Evolutionary conservation across 495 filamentous ascomycete species (phyloP), one percentile per base, ranked within the genome.

Genomic region (Umbilicaria muhlenbergii): DNA sequence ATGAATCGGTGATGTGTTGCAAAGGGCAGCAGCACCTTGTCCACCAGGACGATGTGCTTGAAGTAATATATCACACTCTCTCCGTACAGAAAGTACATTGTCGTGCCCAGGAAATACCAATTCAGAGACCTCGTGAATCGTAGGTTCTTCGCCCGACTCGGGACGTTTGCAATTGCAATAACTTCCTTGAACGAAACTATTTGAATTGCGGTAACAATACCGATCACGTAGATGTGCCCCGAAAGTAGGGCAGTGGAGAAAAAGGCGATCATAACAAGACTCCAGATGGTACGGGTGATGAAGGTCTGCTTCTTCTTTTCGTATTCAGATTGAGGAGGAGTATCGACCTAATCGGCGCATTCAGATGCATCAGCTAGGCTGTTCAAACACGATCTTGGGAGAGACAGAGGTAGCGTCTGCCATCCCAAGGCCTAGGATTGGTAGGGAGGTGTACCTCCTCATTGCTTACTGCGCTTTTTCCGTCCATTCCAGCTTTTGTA

Each of bases 51-150:
- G 43, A 99, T 84, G 52, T 96, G 92, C 69, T 96, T 96, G 65
- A 99, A 96, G 62, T 99, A 99, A 65, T 96, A 99, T 47, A 99
- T 91, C 49, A 99, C 89, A 50, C 86, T 94, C 65, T 99, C 92
- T 46, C 92, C 92, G 53, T 99, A 96, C 28, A 99, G 66, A 52
- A 92, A 99, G 67, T 96, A 99, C 91, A 96, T 96, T 43, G 87
- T 91, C 14, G 83, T 82, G n/a, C 86, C 92, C 46, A 99, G 70
- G 65, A 92, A 99, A 61, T 99, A 99, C 92, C 92, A 99, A 58
- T 95, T 95, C 55, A 99, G 63, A 48, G 80, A 80, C 66, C 95
- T 94, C 52, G 92, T 95, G 57, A 94, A 94, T 17, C 81, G 82
- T 17, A 96, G 68, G 57, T 89, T 85, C 62, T 88, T 80, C 48